Base-by-base conservation (phyloP, 1,284 basidiomycete genomes). In the Moniliophthora roreri region DNA sequence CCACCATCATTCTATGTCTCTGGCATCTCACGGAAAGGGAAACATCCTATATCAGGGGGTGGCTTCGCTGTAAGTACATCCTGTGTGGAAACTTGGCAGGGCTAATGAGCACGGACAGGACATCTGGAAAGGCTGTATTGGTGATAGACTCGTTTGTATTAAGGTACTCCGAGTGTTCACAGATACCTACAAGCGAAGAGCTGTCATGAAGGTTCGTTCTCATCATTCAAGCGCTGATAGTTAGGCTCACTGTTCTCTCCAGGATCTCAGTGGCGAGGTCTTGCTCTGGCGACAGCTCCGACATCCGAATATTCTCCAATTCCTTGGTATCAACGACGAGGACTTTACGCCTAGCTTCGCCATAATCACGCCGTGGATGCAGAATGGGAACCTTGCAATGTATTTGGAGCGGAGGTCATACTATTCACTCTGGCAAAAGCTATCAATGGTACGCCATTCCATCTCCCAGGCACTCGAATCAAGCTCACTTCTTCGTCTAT, bases 181-280 rank as follows among this genome's bases (percentile, higher is more conserved):
- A 1, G 24, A 46, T 13, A 26, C 44, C 10, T 46, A 23, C 26
- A 24, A 32, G 7, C 21, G 44, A 13, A 28, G 28, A 8, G 26
- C 24, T 24, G 16, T 32, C 15, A 46, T 46, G 44, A 46, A 46
- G 9, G 44, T 46, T 28, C 8, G 24, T 28, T 32, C 3, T 4
- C 11, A 32, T 15, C 2, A 21, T 4, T n/a, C 44, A 16, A 13
- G 28, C 9, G 16, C 24, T 46, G 21, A n/a, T 32, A 24, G 18
- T 41, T n/a, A n/a, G n/a, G n/a, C n/a, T 11, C 18, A 21, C 40
- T 8, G n/a, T 3, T 23, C 15, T n/a, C 28, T 32, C 26, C 24
- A 46, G 44, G 44, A 46, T 46, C 44, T 46, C 24, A 46, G n/a
- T 16, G 28, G 44, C 15, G 44, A 46, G 28, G 44, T 46, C 9